phyloP scores from a whole-genome alignment of 2,329 filamentous ascomycete genomes.

The Ascocoryne sarcoides region DNA sequence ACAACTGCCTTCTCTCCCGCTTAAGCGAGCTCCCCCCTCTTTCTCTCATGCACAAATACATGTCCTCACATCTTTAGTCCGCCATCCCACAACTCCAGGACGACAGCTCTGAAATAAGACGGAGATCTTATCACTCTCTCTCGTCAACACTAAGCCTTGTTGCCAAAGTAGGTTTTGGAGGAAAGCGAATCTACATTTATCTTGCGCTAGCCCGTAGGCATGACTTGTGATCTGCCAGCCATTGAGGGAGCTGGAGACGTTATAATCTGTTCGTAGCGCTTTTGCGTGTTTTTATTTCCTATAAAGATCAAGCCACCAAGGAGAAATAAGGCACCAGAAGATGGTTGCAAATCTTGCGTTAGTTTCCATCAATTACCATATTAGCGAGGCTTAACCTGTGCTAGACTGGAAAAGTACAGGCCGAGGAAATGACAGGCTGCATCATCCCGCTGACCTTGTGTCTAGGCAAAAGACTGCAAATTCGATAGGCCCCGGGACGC shows the following conservation, averaged over 20 bases:
- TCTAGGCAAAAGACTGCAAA: too few species aligned
- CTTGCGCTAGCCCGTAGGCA: conserved; percentile 38
- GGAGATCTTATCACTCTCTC: conserved; percentile 17
- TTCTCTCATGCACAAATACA: conserved; percentile 6
- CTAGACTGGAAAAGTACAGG: too few species aligned
- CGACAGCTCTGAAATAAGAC: conserved; percentile 46
- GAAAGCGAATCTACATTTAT: conserved; percentile 31
- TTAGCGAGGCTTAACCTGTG: too few species aligned
- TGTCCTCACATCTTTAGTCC: conserved; percentile 51
- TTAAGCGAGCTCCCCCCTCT: too few species aligned
- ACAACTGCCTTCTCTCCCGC: too few species aligned
- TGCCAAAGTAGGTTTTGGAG: conserved; percentile 13
- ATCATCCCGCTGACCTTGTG: too few species aligned
- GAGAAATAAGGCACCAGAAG: background rate
- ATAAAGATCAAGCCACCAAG: background rate
- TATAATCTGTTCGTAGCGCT: conserved; percentile 45
- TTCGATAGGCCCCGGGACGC: too few species aligned
- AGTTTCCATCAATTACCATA: background rate
- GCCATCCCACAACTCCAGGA: conserved; percentile 39
- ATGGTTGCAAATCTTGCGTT: background rate
- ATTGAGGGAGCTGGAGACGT: conserved; percentile 39
- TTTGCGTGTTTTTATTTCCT: too few species aligned
- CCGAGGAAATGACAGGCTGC: too few species aligned
- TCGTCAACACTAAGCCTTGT: conserved; percentile 20
- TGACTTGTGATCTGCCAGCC: conserved; percentile 43